Percentiles rank a stretch among this genome's conserved stretches.
Evolutionary conservation across 495 filamentous ascomycete genomes (phyloP).

Genomic region (Penicillium desertorum): DNA sequence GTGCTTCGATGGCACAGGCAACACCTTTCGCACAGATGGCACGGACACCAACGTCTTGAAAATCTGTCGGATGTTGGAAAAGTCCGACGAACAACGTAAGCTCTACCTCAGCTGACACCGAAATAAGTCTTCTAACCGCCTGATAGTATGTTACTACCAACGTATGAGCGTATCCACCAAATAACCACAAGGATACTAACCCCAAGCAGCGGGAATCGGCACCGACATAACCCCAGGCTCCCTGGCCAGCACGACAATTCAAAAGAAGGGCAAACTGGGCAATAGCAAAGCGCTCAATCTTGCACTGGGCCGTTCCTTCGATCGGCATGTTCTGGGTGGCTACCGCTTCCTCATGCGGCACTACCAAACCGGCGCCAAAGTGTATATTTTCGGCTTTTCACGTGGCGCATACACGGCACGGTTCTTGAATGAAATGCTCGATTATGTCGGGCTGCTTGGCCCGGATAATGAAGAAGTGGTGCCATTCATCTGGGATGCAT

Average conservation of each 20-base stretch:
- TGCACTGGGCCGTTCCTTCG: conserved; percentile 71
- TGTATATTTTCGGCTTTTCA: conserved; percentile 78
- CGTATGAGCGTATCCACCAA: conserved; percentile 2
- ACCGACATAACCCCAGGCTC: conserved; percentile 28
- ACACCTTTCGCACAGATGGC: conserved; percentile 9
- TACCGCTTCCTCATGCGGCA: conserved; percentile 91
- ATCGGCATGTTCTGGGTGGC: conserved; percentile 74
- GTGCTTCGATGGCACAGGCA: conserved; percentile 17
- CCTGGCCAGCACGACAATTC: not conserved
- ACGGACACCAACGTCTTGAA: conserved; percentile 15
- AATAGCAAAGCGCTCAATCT: conserved; percentile 73
- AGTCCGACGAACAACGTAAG: conserved; percentile 13
- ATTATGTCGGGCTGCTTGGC: conserved; percentile 71
- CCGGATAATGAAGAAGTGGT: conserved; percentile 82
- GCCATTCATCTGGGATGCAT: conserved; percentile 76
- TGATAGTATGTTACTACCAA: conserved; percentile 12
- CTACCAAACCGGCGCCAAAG: conserved; percentile 69
- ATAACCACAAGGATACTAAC: conserved; percentile 23
- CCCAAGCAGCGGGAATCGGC: conserved; percentile 37
- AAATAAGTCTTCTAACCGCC: not conserved
- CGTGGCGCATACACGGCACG: conserved; percentile 79
- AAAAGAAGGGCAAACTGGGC: conserved; percentile 46
- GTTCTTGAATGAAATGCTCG: conserved; percentile 81
- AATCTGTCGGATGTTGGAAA: conserved; percentile 14
- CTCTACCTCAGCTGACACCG: not conserved